A percentile compares a stretch with the other conserved stretches of the same genome.
phyloP scores from a whole-genome alignment of 192 early-diverging fungal species.

The Coemansia sp. region DNA sequence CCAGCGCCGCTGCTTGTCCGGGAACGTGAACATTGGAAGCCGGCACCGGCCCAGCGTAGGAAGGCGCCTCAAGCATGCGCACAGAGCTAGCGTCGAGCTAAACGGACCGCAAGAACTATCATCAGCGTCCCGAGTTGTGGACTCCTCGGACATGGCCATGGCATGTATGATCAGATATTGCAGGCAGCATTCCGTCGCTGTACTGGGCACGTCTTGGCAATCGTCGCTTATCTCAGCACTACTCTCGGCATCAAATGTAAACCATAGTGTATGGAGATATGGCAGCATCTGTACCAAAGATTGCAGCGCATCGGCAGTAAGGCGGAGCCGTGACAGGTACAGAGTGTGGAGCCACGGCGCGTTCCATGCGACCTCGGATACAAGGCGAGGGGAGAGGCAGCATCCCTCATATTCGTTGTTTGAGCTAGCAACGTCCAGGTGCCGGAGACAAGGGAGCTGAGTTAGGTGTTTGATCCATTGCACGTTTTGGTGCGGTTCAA shows the following conservation, averaged over 20 bases:
- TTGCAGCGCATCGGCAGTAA: constrained; percentile 9
- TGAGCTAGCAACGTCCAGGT: constrained; percentile 39
- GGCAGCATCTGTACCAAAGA: constrained; percentile 21
- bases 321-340: constrained; percentile 26
- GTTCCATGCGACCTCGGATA: constrained; percentile 11
- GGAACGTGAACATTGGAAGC: constrained; percentile 47
- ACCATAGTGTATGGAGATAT: constrained; percentile 35
- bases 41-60: constrained; percentile 28
- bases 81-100: constrained; percentile 2
- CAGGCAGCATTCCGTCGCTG: not conserved
- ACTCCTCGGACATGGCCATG: not conserved
- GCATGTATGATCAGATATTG: constrained; percentile 33
- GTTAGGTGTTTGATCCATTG: constrained; percentile 24
- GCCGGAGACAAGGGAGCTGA: constrained; percentile 5
- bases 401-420: constrained; percentile 46
- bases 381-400: constrained; percentile 15
- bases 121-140: not conserved
- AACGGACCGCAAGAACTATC: not conserved
- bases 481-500: constrained; percentile 19
- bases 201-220: too few species aligned
- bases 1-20: constrained; percentile 21
- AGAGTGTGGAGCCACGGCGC: constrained; percentile 19
- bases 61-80: constrained; percentile 12
- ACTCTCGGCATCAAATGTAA: constrained; percentile 19
- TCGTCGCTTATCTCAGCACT: not conserved